These are phyloP conservation scores for Yarrowia sp. DNA, from an alignment of 805 yeast genomes.

Conservation along the genomic window DNA sequence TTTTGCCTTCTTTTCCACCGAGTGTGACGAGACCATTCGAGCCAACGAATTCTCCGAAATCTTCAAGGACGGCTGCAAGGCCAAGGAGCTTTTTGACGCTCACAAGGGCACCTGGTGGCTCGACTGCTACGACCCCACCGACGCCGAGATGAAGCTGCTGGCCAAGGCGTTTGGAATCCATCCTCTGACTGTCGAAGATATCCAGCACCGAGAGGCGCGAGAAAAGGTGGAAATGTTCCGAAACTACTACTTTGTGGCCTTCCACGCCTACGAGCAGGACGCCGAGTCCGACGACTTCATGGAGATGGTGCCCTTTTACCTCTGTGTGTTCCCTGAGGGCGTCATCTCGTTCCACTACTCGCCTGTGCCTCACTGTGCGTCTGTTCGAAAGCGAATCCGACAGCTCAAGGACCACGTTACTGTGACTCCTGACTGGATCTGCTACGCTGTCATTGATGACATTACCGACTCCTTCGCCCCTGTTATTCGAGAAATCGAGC, in stretches of 20 bases:
- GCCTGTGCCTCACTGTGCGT: constrained; percentile 64
- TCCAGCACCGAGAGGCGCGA: constrained; percentile 93
- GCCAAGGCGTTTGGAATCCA: constrained; percentile 96
- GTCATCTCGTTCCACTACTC: constrained; percentile 65
- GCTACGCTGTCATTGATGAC: constrained; percentile 70
- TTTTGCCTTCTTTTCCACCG: constrained; percentile 82
- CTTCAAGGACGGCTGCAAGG: constrained; percentile 63
- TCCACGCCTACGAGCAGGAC: constrained; percentile 94
- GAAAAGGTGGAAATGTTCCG: constrained; percentile 94
- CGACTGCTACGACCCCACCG: constrained; percentile 93
- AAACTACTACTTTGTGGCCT: constrained; percentile 91
- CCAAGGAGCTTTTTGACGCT: constrained; percentile 71
- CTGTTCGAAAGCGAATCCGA: constrained; percentile 67
- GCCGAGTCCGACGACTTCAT: constrained; percentile 78
- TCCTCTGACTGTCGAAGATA: constrained; percentile 97
- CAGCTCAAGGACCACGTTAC: constrained; percentile 67
- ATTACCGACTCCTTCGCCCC: constrained; percentile 72
- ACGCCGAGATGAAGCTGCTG: constrained; percentile 88
- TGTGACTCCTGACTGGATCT: constrained; percentile 69
- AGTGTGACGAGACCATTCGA: constrained; percentile 85
- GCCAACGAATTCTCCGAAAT: constrained; percentile 85
- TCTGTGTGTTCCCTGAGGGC: constrained; percentile 67
- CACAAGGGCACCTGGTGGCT: constrained; percentile 97
- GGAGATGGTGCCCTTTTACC: constrained; percentile 67
- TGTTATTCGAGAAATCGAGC: constrained; percentile 62